These are phyloP conservation scores for Thelonectria olida DNA, from an alignment of 2,329 filamentous ascomycete species.

Conservation along the genomic window DNA sequence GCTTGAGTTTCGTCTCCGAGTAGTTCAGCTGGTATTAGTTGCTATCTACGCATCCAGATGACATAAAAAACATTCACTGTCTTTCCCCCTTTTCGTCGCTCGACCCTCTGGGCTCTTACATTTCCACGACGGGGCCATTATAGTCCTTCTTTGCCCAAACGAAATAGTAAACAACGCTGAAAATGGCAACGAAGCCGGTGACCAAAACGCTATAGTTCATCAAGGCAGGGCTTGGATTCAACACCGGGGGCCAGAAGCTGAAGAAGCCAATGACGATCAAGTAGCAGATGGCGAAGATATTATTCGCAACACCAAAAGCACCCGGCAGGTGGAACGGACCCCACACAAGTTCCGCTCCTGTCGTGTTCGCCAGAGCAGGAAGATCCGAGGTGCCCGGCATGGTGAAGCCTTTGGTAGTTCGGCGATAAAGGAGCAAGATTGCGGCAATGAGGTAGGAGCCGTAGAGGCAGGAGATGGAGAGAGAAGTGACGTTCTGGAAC, in stretches of 20 bases:
- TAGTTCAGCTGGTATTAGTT: too few relatives aligned
- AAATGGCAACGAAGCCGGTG: conserved; percentile 51
- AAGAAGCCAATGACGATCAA: conserved; percentile 65
- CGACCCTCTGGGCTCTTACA: conserved; percentile 5
- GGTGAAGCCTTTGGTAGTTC: conserved; percentile 38
- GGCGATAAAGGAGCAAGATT: conserved; percentile 40
- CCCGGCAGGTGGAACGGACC: conserved; percentile 65
- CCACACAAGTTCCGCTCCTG: conserved; percentile 52
- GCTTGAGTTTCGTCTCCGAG: too few relatives aligned
- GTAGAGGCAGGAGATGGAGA: conserved; percentile 43
- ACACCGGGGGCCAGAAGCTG: conserved; percentile 59
- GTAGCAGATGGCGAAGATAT: conserved; percentile 62
- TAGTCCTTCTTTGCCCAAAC: conserved; percentile 53
- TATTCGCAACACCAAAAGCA: conserved; percentile 61
- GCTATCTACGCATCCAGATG: too few relatives aligned
- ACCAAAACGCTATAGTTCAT: conserved; percentile 61
- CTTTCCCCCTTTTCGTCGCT: not conserved
- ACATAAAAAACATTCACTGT: too few relatives aligned
- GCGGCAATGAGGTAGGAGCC: conserved; percentile 44
- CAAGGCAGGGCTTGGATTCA: conserved; percentile 41
- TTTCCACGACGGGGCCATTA: conserved; percentile 53
- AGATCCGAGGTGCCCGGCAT: conserved; percentile 35
- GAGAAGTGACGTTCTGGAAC: conserved; percentile 43
- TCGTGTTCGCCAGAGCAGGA: conserved; percentile 42
- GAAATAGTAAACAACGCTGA: conserved; percentile 58